phyloP scores from a whole-genome alignment of 225 moss, liverwort and hornwort species.

The Rhytidiadelphus loreus region DNA sequence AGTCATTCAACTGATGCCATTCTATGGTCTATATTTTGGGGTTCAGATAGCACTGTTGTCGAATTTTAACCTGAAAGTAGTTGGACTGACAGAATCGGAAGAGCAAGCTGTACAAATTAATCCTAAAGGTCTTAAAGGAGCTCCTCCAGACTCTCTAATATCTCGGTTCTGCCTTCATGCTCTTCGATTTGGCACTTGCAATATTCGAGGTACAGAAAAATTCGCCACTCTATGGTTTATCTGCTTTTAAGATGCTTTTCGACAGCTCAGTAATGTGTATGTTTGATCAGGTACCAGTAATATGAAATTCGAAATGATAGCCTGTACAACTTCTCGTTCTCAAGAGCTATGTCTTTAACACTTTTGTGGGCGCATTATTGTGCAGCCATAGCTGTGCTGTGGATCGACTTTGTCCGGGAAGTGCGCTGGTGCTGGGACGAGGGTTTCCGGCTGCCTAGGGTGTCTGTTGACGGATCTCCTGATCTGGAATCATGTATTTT shows the following conservation, averaged over 20 bases:
- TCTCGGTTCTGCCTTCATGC: slow-evolving; percentile 87
- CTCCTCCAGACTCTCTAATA: slow-evolving; percentile 80
- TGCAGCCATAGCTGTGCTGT: slow-evolving; percentile 87
- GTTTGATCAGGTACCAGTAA: not conserved
- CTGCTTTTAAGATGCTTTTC: not conserved
- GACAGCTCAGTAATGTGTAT: not conserved
- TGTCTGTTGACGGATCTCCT: slow-evolving; percentile 52
- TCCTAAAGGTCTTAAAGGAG: slow-evolving; percentile 51
- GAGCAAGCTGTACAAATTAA: slow-evolving; percentile 8
- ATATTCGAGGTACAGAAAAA: slow-evolving; percentile 65
- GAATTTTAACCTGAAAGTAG: not conserved
- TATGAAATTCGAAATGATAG: not conserved
- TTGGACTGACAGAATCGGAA: slow-evolving; percentile 16
- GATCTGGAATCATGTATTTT: slow-evolving; percentile 67
- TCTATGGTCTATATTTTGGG: not conserved
- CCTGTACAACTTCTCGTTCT: not conserved
- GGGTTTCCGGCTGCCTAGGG: slow-evolving; percentile 66
- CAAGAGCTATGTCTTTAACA: not conserved
- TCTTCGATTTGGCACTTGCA: slow-evolving; percentile 82
- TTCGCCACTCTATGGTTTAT: not conserved
- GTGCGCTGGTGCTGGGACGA: slow-evolving; percentile 94
- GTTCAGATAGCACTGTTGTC: not conserved
- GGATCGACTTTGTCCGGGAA: slow-evolving; percentile 90
- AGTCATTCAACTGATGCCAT: not conserved
- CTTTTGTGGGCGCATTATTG: not conserved